Evolutionary conservation across 192 early-diverging fungal genomes (phyloP), one percentile per base, ranked within the genome.

Genomic region (Coemansia sp.): DNA sequence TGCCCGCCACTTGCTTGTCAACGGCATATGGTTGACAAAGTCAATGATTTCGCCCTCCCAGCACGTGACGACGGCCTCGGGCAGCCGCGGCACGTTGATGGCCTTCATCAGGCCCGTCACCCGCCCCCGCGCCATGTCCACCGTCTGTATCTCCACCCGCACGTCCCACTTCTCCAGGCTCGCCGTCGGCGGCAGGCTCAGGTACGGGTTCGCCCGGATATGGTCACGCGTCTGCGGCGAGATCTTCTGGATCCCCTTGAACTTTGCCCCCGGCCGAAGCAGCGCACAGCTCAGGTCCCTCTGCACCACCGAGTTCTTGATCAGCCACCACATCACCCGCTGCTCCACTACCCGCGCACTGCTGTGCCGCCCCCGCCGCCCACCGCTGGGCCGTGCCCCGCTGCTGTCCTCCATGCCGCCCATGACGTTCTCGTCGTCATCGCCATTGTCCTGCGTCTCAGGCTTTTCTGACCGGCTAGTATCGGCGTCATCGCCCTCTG

Each of bases 31-130:
- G 38, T 79, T 78, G 39, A 70, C 68, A 67, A 84, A 82, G 51
- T 84, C 82, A 21, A 84, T 45, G 18, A 84, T 70, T 60, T 84
- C 82, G 56, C 82, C 82, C 47, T 82, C 79, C 82, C 82, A 84
- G 36, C 51, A 76, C 1, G 82, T 84, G 23, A 76, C 71, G 7
- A 80, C 76, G 5, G 54, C 65, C 22, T 57, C 59, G 11, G 58
- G 59, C 35, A 76, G 72, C 29, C 56, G 47, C 4, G 76, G 78
- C 20, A 83, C 78, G 46, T 82, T 76, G 25, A 82, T 65, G 3
- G 80, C 77, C 39, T 65, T 69, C 82, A 84, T 84, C 44, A 78
- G 49, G 1, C 82, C 82, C 9, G 56, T 19, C 32, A 69, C 41
- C 4, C 30, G 28, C 18, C 66, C 73, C 5, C 36, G 40, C 30